Evolutionary conservation across 768 basidiomycete species (phyloP), one percentile per base, ranked within the genome.

Genomic region (Tylopilus subfusipes): DNA sequence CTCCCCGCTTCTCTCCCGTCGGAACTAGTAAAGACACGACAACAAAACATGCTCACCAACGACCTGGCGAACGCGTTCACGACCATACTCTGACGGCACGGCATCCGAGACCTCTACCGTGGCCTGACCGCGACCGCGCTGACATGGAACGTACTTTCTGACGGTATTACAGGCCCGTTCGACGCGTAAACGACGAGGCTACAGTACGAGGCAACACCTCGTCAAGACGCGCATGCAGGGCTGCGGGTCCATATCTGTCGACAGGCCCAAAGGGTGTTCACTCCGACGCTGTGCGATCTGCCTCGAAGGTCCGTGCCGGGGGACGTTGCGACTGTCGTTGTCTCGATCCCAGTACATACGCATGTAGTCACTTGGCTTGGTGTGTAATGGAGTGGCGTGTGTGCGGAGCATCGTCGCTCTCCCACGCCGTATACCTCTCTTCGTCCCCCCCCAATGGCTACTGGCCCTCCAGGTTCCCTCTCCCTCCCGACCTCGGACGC

Each of bases 191-290:
- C 54, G 42, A 54, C 42, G 50, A 50, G 61, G 50, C 47, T 44
- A 22, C 27, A 83, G 79, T 90, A 86, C 62, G 88, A 86, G 69
- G 85, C 79, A 42, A 82, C 81, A 97, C 64, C 88, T 93, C 4
- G 78, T 95, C 56, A 96, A 97, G 73, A 95, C 94, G 14, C 82
- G 93, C 6, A 82, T 94, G 61, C 93, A 97, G 68, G 82, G 82
- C 46, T 14, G n/a, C n/a, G n/a, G n/a, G n/a, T n/a, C n/a, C n/a
- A n/a, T n/a, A n/a, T n/a, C n/a, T n/a, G n/a, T n/a, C n/a, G n/a
- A n/a, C n/a, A n/a, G n/a, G n/a, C n/a, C n/a, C n/a, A n/a, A n/a
- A n/a, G n/a, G n/a, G n/a, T n/a, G n/a, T n/a, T n/a, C n/a, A n/a
- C n/a, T n/a, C n/a, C n/a, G n/a, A n/a, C n/a, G n/a, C n/a, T n/a